Evolutionary conservation across 2,329 filamentous ascomycete genomes (phyloP), one percentile per base, ranked within the genome.

Genomic region (Corynespora cassiicola): DNA sequence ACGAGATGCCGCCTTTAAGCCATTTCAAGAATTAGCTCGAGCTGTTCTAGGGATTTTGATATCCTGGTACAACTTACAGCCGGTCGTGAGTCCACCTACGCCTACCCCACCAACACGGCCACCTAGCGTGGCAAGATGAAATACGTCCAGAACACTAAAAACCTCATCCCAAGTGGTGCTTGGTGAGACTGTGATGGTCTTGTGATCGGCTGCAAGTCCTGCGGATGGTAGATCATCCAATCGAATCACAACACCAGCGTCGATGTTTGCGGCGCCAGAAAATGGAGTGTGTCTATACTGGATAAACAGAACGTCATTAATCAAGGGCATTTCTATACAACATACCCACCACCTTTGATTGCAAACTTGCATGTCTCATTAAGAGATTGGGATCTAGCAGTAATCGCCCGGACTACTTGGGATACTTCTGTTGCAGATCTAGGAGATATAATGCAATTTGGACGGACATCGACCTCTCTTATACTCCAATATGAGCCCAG

Each of bases 21-120:
- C n/a, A n/a, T n/a, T n/a, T n/a, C n/a, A n/a, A n/a, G n/a, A n/a
- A n/a, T n/a, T n/a, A n/a, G n/a, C n/a, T n/a, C n/a, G n/a, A n/a
- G n/a, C n/a, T n/a, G n/a, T n/a, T n/a, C n/a, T n/a, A n/a, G n/a
- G n/a, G n/a, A n/a, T n/a, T n/a, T n/a, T n/a, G n/a, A n/a, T n/a
- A n/a, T n/a, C n/a, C n/a, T n/a, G n/a, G n/a, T n/a, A n/a, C n/a
- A 24, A 33, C 31, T 33, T 23, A 24, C 31, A 33, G 16, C 32
- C 32, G 5, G 32, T 35, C 12, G 32, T 27, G 9, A 35, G 15
- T 7, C 32, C 32, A 6, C 32, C 32, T 4, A 35, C 32, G 8
- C 32, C 32, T 3, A 35, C 23, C 11, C 23, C 32, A 20, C 32
- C 32, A 5, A 35, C 32, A 7, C 32, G 21, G 16, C 32, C 32